Percentiles rank a stretch among this genome's conserved stretches.
Evolutionary conservation across 2,329 filamentous ascomycete genomes (phyloP).

Genomic region (Aspergillus novofumigatus): DNA sequence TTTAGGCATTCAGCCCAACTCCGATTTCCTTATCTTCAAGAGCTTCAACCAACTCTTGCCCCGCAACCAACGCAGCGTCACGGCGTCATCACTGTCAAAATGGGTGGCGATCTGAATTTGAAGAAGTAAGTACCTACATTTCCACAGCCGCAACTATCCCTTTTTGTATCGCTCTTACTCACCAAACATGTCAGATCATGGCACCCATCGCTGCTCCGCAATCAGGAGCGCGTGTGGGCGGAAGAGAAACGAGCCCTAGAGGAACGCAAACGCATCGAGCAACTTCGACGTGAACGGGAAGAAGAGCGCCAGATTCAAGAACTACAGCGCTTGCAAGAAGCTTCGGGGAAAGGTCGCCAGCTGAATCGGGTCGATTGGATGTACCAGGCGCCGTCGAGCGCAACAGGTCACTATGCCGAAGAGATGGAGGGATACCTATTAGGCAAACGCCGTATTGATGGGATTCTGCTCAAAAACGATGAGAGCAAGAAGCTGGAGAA

Average conservation of each 20-base stretch:
- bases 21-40: neutral
- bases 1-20: neutral
- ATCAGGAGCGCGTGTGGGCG: constrained; percentile 85
- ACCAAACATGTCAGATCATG: constrained; percentile 58
- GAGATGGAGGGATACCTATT: constrained; percentile 92
- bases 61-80: neutral
- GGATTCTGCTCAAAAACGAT: constrained; percentile 69
- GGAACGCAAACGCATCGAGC: constrained; percentile 89
- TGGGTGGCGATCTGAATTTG: constrained; percentile 93
- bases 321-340: constrained; percentile 82
- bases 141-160: neutral
- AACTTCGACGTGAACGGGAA: constrained; percentile 86
- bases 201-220: constrained; percentile 85
- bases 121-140: constrained; percentile 59
- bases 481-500: constrained; percentile 81
- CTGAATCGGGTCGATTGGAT: constrained; percentile 93
- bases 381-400: constrained; percentile 81
- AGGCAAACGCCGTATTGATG: constrained; percentile 88
- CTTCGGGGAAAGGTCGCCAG: constrained; percentile 75
- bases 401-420: constrained; percentile 67
- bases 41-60: neutral
- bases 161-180: neutral
- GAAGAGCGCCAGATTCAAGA: constrained; percentile 92
- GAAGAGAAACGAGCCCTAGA: constrained; percentile 89
- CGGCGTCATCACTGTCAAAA: constrained; percentile 44